These are phyloP conservation scores for Salicornia ramosissima DNA, from an alignment of 148 eudicot species.

Conservation along the genomic window DNA sequence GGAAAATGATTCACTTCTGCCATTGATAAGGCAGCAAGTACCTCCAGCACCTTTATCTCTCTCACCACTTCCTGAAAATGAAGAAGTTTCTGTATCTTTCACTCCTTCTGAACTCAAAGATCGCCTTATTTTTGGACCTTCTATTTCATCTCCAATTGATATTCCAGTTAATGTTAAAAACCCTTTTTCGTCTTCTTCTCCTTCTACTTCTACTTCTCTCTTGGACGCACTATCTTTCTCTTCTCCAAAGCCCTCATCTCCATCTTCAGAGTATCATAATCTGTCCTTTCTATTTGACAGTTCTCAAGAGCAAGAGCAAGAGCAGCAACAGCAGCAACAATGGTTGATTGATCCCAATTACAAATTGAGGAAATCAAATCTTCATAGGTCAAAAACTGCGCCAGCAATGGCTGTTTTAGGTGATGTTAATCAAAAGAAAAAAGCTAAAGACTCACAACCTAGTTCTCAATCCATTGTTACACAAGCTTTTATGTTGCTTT, in stretches of 20 bases:
- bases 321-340: slow-evolving; percentile 24
- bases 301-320: background rate
- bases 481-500: slow-evolving; percentile 59
- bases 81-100: slow-evolving; percentile 44
- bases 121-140: slow-evolving; percentile 66
- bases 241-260: slow-evolving; percentile 12
- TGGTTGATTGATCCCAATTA: slow-evolving; percentile 58
- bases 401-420: slow-evolving; percentile 86
- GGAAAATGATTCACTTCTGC: slow-evolving; percentile 72
- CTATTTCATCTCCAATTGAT: slow-evolving; percentile 11
- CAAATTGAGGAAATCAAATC: slow-evolving; percentile 31
- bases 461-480: slow-evolving; percentile 47
- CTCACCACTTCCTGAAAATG: slow-evolving; percentile 56
- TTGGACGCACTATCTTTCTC: slow-evolving; percentile 39
- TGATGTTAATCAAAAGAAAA: slow-evolving; percentile 32
- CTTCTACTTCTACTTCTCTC: slow-evolving; percentile 23
- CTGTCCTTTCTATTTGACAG: background rate
- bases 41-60: slow-evolving; percentile 34
- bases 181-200: background rate
- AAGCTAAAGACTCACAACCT: slow-evolving; percentile 30
- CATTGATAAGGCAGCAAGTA: slow-evolving; percentile 32
- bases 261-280: slow-evolving; percentile 23
- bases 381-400: slow-evolving; percentile 83
- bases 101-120: slow-evolving; percentile 76
- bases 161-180: slow-evolving; percentile 4